Base-by-base conservation (phyloP, 805 yeast genomes). In the Yarrowia porcina region DNA sequence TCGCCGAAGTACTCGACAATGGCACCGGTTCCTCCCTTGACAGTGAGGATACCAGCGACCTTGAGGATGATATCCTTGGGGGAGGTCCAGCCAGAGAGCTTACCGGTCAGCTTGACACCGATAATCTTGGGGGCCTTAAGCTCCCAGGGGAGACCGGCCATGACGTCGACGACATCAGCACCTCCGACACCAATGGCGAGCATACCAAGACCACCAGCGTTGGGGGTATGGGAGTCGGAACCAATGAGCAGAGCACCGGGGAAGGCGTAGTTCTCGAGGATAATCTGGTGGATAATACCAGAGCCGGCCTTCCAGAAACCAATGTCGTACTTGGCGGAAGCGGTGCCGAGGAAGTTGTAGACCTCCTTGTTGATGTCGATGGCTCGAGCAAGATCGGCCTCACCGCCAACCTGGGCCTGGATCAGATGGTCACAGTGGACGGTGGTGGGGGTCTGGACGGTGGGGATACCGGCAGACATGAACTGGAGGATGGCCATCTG, bases 291-390 rank as follows among this genome's bases (percentile, higher is more conserved):
- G 72, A 92, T 92, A 72, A 92, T 92, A 83, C 98, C 98, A 42
- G 97, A 91, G 73, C 97, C 97, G 71, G 97, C 97, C 74, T 92
- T 92, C 98, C 98, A 92, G 85, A 92, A 92, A 77, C 96, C 97
- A 76, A 92, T 88, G 81, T 93, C 91, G 81, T 92, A 92, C 81
- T 91, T 92, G 71, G 93, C 91, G 72, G 96, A 90, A 68, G 97
- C 92, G 64, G 91, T 79, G 68, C 89, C 83, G 76, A 92, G 82
- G 80, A 92, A 93, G 77, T 92, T 96, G 77, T 85, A 92, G 67
- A 92, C 97, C 80, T 92, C 98, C 78, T 88, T 88, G 84, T 92
- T 92, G 71, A 90, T 82, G 72, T 88, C 88, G 68, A 90, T 86
- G 69, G 97, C 96, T 73, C 91, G 85, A 63, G 84, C 83, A 74